A percentile compares a stretch with the other conserved stretches of the same genome.
These are phyloP conservation scores for Waltiozyma sp. DNA, from an alignment of 1,139 yeast species.

Conservation along the genomic window DNA sequence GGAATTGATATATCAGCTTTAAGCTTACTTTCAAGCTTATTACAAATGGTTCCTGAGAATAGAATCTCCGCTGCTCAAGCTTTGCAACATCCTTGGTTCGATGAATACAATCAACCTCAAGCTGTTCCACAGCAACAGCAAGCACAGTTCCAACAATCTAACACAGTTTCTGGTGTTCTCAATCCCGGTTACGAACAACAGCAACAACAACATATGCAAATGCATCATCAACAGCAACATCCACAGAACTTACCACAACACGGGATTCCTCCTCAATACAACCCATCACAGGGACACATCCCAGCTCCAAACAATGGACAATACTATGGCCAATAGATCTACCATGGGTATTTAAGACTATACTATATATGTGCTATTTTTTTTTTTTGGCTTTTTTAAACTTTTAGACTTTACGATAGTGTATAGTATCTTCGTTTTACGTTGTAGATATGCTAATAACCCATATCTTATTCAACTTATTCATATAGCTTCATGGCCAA, in stretches of 20 bases:
- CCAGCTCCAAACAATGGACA: not conserved
- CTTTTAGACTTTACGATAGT: too few relatives aligned
- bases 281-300: not conserved
- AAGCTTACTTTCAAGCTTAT: slow-evolving; percentile 62
- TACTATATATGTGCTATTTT: too few relatives aligned
- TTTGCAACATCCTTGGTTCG: slow-evolving; percentile 91
- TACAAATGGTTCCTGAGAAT: slow-evolving; percentile 88
- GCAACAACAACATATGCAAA: slow-evolving; percentile 4
- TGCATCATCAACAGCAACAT: slow-evolving; percentile 5
- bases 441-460: too few relatives aligned
- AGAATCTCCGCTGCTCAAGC: slow-evolving; percentile 90
- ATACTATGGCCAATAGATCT: not conserved
- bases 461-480: too few relatives aligned
- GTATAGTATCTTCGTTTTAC: too few relatives aligned
- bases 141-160: not conserved
- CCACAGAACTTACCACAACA: slow-evolving; percentile 3
- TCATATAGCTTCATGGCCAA: too few relatives aligned
- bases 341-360: too few relatives aligned
- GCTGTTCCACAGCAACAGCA: slow-evolving; percentile 2
- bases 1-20: slow-evolving; percentile 71
- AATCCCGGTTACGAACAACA: slow-evolving; percentile 2
- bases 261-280: not conserved
- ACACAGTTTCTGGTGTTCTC: not conserved
- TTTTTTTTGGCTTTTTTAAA: too few relatives aligned
- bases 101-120: slow-evolving; percentile 40